phyloP scores from a whole-genome alignment of 2,329 filamentous ascomycete genomes.

The Sclerotinia sclerotiorum region DNA sequence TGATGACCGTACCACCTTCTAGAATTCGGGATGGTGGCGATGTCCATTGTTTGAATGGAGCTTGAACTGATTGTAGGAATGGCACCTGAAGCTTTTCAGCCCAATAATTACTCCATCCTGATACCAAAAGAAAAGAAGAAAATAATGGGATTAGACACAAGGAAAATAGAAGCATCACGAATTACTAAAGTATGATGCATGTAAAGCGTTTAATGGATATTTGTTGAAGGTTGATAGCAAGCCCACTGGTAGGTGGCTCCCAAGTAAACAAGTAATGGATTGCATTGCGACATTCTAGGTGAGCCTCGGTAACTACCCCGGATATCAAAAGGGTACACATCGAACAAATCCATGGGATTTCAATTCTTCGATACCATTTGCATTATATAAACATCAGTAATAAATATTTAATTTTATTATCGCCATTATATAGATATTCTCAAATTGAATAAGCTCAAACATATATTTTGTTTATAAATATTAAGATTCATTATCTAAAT shows the following conservation, averaged over 20 bases:
- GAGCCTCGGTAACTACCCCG: slow-evolving; percentile 16
- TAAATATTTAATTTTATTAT: not conserved
- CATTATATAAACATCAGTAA: not conserved
- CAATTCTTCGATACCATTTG: not conserved
- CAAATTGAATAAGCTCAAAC: not conserved
- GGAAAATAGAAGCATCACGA: slow-evolving; percentile 22
- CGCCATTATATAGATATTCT: not conserved
- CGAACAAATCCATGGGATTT: no score
- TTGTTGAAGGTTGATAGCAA: not conserved
- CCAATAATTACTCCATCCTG: slow-evolving; percentile 21
- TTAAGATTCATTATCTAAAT: no score
- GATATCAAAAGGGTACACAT: no score
- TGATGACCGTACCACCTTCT: not conserved
- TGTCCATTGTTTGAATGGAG: slow-evolving; percentile 7
- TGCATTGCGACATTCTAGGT: not conserved
- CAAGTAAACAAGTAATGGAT: not conserved
- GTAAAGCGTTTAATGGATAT: slow-evolving; percentile 10
- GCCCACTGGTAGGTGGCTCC: no score
- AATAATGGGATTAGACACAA: slow-evolving; percentile 14
- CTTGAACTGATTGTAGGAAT: slow-evolving; percentile 11
- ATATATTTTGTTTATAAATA: no score
- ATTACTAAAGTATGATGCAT: slow-evolving; percentile 11
- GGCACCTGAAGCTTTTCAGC: slow-evolving; percentile 12
- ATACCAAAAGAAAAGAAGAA: slow-evolving; percentile 4
- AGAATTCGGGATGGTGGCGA: slow-evolving; percentile 10